Evolutionary conservation across 495 filamentous ascomycete species (phyloP).

Genomic region (Talaromyces nanjingensis): DNA sequence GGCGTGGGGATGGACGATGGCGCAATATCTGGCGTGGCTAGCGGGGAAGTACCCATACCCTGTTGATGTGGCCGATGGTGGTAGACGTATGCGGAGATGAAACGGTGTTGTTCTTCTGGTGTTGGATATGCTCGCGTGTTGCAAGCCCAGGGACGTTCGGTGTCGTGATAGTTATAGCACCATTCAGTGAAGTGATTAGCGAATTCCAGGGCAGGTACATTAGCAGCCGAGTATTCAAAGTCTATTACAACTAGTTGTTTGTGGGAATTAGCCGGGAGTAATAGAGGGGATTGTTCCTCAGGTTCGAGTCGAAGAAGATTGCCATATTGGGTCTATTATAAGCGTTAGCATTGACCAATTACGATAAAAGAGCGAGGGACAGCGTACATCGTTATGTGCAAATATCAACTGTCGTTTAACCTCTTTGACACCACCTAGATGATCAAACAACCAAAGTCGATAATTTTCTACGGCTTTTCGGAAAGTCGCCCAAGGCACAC

Average conservation of each 20-base stretch:
- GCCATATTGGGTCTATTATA: slow-evolving; percentile 83
- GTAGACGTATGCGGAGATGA: slow-evolving; percentile 78
- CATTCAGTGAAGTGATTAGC: slow-evolving; percentile 98
- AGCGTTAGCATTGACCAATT: slow-evolving; percentile 11
- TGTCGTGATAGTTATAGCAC: slow-evolving; percentile 94
- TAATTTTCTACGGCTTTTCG: slow-evolving; percentile 70
- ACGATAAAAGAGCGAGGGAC: not conserved
- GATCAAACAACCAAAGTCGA: slow-evolving; percentile 61
- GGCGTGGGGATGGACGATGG: slow-evolving; percentile 25
- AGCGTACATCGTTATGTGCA: slow-evolving; percentile 90
- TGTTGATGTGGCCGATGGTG: slow-evolving; percentile 58
- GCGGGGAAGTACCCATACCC: slow-evolving; percentile 44
- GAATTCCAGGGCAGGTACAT: slow-evolving; percentile 81
- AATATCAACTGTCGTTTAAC: slow-evolving; percentile 78
- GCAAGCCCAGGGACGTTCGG: slow-evolving; percentile 54
- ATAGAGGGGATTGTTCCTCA: slow-evolving; percentile 74
- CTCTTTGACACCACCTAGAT: slow-evolving; percentile 57
- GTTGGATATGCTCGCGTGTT: slow-evolving; percentile 67
- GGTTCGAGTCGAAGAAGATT: slow-evolving; percentile 92
- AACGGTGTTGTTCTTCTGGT: slow-evolving; percentile 71
- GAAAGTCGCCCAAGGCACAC: slow-evolving; percentile 78
- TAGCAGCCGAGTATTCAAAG: slow-evolving; percentile 95
- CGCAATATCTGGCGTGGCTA: slow-evolving; percentile 38
- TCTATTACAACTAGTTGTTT: slow-evolving; percentile 96
- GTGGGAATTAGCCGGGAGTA: slow-evolving; percentile 84